phyloP scores from a whole-genome alignment of 768 basidiomycete species.

The Tylopilus rubrobrunneus region DNA sequence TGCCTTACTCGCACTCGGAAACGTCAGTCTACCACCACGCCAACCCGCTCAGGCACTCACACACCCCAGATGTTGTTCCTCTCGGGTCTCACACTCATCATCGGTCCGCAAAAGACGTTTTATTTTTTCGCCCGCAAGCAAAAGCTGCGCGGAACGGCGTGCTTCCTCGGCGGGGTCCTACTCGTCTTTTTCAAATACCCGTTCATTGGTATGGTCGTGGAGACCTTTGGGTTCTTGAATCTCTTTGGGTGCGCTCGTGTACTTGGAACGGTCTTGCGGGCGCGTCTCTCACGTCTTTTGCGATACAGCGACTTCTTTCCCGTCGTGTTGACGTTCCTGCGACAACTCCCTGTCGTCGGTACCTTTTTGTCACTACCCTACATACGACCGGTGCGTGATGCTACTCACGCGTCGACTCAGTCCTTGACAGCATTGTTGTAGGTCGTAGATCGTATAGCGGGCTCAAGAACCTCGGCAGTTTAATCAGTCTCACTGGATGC shows the following conservation, averaged over 20 bases:
- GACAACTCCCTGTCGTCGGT: conserved; percentile 91
- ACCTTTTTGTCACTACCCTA: conserved; percentile 83
- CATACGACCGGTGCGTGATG: conserved; percentile 64
- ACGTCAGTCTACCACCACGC: conserved; percentile 51
- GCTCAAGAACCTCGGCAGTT: conserved; percentile 73
- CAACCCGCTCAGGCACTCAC: conserved; percentile 1
- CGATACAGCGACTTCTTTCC: conserved; percentile 92
- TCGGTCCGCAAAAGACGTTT: conserved; percentile 95
- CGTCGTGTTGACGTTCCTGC: conserved; percentile 93
- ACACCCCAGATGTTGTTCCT: conserved; percentile 82
- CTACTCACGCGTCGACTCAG: neutral
- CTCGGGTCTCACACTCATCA: conserved; percentile 91
- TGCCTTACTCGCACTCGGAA: conserved; percentile 92
- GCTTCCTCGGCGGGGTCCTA: conserved; percentile 85
- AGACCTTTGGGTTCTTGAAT: conserved; percentile 96
- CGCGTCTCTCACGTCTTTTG: conserved; percentile 1
- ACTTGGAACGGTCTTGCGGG: neutral
- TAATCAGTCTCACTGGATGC: conserved; percentile 27
- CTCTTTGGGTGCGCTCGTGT: conserved; percentile 74
- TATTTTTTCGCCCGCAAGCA: conserved; percentile 96
- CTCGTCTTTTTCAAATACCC: conserved; percentile 97
- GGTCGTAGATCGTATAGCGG: conserved; percentile 77
- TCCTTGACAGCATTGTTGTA: conserved; percentile 28
- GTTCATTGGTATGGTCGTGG: conserved; percentile 87
- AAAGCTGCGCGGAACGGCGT: conserved; percentile 85